A percentile compares a stretch with the other conserved stretches of the same genome.
phyloP scores from a whole-genome alignment of 164 flowering plant species.

The Protea cynaroides region DNA sequence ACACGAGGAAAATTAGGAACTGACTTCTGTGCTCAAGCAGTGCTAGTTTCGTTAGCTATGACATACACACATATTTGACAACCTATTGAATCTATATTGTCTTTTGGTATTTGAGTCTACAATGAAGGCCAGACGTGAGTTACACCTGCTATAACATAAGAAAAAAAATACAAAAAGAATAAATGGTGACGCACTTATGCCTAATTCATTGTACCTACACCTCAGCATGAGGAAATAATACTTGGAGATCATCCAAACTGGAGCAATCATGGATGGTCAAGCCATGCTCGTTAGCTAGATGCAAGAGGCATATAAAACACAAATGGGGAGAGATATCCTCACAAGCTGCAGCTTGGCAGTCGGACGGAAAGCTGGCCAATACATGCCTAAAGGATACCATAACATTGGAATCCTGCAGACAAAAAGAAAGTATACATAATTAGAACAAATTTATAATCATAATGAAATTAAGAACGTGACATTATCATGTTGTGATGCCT shows the following conservation, averaged over 20 bases:
- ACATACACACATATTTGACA: no score
- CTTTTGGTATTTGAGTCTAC: background rate
- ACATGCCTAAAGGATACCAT: conserved; percentile 35
- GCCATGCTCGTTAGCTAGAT: conserved; percentile 81
- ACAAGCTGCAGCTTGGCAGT: conserved; percentile 38
- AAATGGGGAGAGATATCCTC: conserved; percentile 66
- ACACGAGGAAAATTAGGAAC: no score
- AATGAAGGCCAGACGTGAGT: conserved; percentile 1
- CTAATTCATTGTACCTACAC: background rate
- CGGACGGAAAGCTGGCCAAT: conserved; percentile 38
- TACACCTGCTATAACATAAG: background rate
- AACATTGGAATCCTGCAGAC: conserved; percentile 18
- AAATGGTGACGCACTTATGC: background rate
- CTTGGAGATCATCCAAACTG: conserved; percentile 55
- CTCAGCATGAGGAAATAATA: conserved; percentile 27
- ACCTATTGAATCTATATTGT: no score
- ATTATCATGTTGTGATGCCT: no score
- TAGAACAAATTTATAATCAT: no score
- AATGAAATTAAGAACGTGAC: no score
- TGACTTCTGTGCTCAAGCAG: no score
- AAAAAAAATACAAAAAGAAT: background rate
- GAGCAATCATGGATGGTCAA: conserved; percentile 40
- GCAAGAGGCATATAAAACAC: conserved; percentile 75
- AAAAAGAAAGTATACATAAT: background rate
- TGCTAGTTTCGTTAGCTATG: no score